Percentiles rank a stretch among this genome's conserved stretches.
phyloP scores from a whole-genome alignment of 2,329 filamentous ascomycete genomes.

The Fusarium haematococcum region DNA sequence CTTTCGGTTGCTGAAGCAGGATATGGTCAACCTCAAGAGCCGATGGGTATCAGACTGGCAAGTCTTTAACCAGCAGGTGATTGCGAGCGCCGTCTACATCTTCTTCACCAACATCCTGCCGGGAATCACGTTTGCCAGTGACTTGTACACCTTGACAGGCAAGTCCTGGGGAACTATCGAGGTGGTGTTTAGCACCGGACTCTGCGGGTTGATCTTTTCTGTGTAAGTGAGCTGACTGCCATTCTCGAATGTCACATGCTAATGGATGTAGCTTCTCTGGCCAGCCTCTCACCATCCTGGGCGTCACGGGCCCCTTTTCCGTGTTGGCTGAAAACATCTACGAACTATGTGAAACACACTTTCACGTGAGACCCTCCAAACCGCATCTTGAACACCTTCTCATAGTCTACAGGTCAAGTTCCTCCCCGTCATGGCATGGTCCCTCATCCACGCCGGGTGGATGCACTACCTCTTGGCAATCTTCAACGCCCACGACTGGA shows the following conservation, averaged over 20 bases:
- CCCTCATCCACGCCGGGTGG: constrained; percentile 73
- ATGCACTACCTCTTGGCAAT: constrained; percentile 73
- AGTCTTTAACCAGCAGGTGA: constrained; percentile 71
- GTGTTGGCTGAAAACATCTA: constrained; percentile 76
- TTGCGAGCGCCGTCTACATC: constrained; percentile 73
- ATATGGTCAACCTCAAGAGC: constrained; percentile 57
- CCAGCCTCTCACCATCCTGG: constrained; percentile 74
- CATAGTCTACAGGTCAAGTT: constrained; percentile 61
- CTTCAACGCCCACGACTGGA: constrained; percentile 77
- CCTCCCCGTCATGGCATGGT: constrained; percentile 76
- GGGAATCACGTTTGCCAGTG: constrained; percentile 75
- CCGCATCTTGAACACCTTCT: background rate
- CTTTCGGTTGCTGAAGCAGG: constrained; percentile 64
- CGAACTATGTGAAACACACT: constrained; percentile 64
- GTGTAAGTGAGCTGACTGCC: constrained; percentile 54
- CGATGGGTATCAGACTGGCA: constrained; percentile 67
- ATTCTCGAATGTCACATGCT: background rate
- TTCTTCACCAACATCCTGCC: constrained; percentile 76
- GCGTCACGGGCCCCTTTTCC: constrained; percentile 75
- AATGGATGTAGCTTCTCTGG: constrained; percentile 58
- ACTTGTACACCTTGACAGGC: constrained; percentile 71
- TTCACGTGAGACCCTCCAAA: constrained; percentile 56
- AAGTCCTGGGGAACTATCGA: constrained; percentile 75
- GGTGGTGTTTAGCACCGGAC: constrained; percentile 73
- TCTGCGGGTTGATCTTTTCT: constrained; percentile 73